Evolutionary conservation across 169 alveolate species (phyloP).

Genomic region (Theileria parva): DNA sequence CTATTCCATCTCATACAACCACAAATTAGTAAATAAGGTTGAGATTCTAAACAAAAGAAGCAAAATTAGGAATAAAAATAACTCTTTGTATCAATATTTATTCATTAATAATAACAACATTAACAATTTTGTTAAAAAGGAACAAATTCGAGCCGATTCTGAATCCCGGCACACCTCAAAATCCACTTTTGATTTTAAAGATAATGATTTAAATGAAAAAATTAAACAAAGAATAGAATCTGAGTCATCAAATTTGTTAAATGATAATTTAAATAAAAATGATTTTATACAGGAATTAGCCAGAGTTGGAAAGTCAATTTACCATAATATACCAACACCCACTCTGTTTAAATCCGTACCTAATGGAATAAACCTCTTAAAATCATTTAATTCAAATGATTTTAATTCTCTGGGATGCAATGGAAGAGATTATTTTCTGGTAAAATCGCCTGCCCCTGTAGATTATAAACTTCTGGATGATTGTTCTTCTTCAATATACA

Average conservation of each 20-base stretch:
- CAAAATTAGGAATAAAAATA: not conserved
- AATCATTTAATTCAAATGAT: slow-evolving; percentile 12
- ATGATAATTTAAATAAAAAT: not conserved
- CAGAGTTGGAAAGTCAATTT: slow-evolving; percentile 16
- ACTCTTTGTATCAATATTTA: not conserved
- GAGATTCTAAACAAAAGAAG: not conserved
- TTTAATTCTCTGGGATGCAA: not conserved
- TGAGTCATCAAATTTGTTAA: not conserved
- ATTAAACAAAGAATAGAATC: not conserved
- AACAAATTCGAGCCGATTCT: not conserved
- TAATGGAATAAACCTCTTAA: not conserved
- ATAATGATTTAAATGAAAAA: not conserved
- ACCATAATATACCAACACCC: slow-evolving; percentile 24
- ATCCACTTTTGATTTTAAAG: not conserved
- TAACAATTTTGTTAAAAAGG: not conserved
- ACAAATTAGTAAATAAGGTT: not conserved
- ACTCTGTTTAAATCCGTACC: slow-evolving; percentile 28
- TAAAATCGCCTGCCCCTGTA: slow-evolving; percentile 5
- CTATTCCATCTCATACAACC: not conserved
- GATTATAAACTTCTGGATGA: slow-evolving; percentile 46
- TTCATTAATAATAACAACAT: not conserved
- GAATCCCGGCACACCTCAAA: not conserved
- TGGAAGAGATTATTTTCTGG: slow-evolving; percentile 22
- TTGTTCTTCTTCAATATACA: slow-evolving; percentile 39
- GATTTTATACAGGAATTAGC: slow-evolving; percentile 18